Evolutionary conservation across 768 basidiomycete genomes (phyloP), one percentile per base, ranked within the genome.

Genomic region (Termitomyces sp.): DNA sequence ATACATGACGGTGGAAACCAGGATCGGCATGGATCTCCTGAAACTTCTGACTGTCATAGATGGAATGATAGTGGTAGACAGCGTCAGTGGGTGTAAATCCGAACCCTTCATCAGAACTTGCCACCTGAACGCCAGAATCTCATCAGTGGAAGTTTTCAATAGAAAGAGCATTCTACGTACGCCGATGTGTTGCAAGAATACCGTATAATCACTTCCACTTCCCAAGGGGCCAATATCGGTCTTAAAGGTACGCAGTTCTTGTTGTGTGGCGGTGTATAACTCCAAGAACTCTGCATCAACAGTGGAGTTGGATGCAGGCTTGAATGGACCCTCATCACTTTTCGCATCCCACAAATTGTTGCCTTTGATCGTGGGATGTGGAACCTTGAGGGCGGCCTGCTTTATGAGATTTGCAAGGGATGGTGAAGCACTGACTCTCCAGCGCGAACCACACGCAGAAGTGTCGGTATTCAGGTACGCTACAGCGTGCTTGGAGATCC

Each of bases 161-260:
- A 36, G 24, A 31, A 44, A 16, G 3, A n/a, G 55, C 9, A 18
- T 37, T 37, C 4, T 27, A 66, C 73, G 44, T 66, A 78, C 78
- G n/a, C 81, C 81, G 22, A 83, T 66, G 51, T 86, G 78, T 70
- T 98, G 93, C 65, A 98, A 73, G 76, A 98, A 97, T 11, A 93
- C 88, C 0, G 95, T 97, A 64, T 81, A 98, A 71, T 98, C 96
- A 58, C 91, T 93, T 27, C 93, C 93, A 54, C 87, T 90, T 42
- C 93, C 93, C n/a, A 94, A 74, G 16, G 90, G 81, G 0, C 44
- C 41, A 37, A 94, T 71, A 20, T 79, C 81, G 3, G 72, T 75
- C n/a, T 71, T 66, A 11, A 74, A 69, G 30, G 73, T 67, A 31
- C 69, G 68, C 4, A 69, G 61, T 2, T 66, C 67, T 50, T 66